Evolutionary conservation across 176 grass and related monocot genomes (phyloP).

Genomic region (Phoenix roebelenii): DNA sequence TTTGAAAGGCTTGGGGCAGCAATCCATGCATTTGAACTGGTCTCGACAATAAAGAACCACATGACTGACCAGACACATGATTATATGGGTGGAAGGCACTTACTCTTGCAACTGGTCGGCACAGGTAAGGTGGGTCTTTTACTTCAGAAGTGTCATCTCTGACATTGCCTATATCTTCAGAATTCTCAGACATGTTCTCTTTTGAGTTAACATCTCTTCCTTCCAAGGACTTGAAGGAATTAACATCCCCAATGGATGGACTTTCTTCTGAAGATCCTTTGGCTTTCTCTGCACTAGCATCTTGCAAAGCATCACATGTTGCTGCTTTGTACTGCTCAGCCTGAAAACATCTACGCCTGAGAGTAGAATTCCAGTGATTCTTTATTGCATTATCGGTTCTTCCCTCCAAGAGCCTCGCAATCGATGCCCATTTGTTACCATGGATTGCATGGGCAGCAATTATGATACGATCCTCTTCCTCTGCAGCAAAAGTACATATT

Average conservation of each 20-base stretch:
- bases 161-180: slow-evolving; percentile 13
- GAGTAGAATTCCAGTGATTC: slow-evolving; percentile 98
- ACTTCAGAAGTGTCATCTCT: slow-evolving; percentile 12
- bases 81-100: slow-evolving; percentile 79
- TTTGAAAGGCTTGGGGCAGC: slow-evolving; percentile 23
- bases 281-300: slow-evolving; percentile 22
- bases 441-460: slow-evolving; percentile 66
- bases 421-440: slow-evolving; percentile 90
- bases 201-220: slow-evolving; percentile 27
- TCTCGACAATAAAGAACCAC: slow-evolving; percentile 16
- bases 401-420: slow-evolving; percentile 80
- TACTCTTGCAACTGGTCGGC: slow-evolving; percentile 57
- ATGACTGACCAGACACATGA: slow-evolving; percentile 15
- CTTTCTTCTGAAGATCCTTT: slow-evolving; percentile 44
- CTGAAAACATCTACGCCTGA: slow-evolving; percentile 54
- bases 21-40: slow-evolving; percentile 23
- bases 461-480: slow-evolving; percentile 92
- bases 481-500: slow-evolving; percentile 23
- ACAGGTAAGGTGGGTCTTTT: slow-evolving; percentile 57
- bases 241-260: slow-evolving; percentile 25
- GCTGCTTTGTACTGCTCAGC: slow-evolving; percentile 26
- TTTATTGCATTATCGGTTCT: slow-evolving; percentile 97
- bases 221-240: slow-evolving; percentile 33
- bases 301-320: slow-evolving; percentile 24
- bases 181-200: slow-evolving; percentile 27